These are phyloP conservation scores for Cunninghamia lanceolata DNA, from an alignment of 75 land plant species.

Conservation along the genomic window DNA sequence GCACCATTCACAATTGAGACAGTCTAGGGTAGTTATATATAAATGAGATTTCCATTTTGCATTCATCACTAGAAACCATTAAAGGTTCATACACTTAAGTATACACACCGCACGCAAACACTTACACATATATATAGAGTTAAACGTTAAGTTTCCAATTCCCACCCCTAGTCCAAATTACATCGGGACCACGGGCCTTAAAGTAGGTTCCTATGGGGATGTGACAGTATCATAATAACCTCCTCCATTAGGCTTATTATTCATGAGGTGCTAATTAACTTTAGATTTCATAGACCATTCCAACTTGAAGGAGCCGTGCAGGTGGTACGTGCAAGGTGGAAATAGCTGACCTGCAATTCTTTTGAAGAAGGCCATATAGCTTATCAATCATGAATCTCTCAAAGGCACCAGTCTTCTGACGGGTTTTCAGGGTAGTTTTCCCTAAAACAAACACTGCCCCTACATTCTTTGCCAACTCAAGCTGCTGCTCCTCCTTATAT, in stretches of 20 bases:
- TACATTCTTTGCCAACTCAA: conserved; percentile 23
- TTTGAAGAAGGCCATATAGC: conserved; percentile 38
- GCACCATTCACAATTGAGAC: too few relatives aligned
- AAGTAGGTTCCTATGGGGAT: too few relatives aligned
- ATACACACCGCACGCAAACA: too few relatives aligned
- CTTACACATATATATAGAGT: too few relatives aligned
- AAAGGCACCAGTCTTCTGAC: conserved; percentile 9
- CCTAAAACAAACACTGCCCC: conserved; percentile 49
- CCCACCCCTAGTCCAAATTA: too few relatives aligned
- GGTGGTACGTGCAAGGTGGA: conserved; percentile 35
- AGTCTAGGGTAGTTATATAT: too few relatives aligned
- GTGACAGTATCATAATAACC: too few relatives aligned
- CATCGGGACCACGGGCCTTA: too few relatives aligned
- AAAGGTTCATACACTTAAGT: too few relatives aligned
- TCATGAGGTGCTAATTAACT: neutral
- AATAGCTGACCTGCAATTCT: conserved; percentile 37
- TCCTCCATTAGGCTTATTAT: neutral
- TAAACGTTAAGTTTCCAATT: too few relatives aligned
- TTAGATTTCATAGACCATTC: conserved; percentile 51
- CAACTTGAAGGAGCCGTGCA: conserved; percentile 32
- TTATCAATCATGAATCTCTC: conserved; percentile 17
- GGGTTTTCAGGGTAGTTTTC: conserved; percentile 22
- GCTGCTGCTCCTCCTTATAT: conserved; percentile 17
- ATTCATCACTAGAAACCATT: too few relatives aligned
- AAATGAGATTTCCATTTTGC: too few relatives aligned